Base-by-base conservation (phyloP, 345 rosid genomes). In the Citrus glauca region DNA sequence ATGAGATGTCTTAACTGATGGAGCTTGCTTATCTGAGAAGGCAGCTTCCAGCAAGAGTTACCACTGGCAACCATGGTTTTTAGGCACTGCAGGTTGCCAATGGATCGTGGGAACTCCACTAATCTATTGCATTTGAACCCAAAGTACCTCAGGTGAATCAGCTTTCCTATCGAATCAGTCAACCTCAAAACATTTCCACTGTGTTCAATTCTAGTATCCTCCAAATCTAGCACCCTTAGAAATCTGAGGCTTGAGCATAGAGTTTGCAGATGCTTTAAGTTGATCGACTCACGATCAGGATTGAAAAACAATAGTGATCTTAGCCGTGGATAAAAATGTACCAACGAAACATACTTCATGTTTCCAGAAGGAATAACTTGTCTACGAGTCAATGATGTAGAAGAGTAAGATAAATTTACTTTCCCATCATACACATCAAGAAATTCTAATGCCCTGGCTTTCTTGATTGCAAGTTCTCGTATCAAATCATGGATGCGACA, bases 71-170 rank as follows among this genome's bases (percentile, higher is more conserved):
- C 66, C 38, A 37, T 2, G 33, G 55, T 14, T 11, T 50, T 76
- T 65, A 81, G 81, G 74, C 55, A 57, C 30, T n/a, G 5, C 62
- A 78, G 55, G 32, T 81, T 71, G 30, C 83, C 68, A 19, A 77
- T 55, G 33, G 77, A 72, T 28, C 66, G 27, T 56, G 83, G 71
- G 33, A 80, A 72, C 25, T 6, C 69, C 53, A 66, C 74, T 25
- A 80, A 7, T 73, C 66, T 72, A 25, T 69, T 80, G 48, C 71
- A 32, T 71, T 79, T 83, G 42, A 68, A 45, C 1, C 83, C 81
- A 13, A 79, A 68, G 81, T 79, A 79, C 56, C 74, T 83, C 25
- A 76, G 61, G 48, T 79, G 82, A 69, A 77, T 79, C 61, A 79
- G 72, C 2, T 37, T 32, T 30, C 83, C 76, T 17, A 83, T 76